Evolutionary conservation across 2,329 filamentous ascomycete species (phyloP), one percentile per base, ranked within the genome.

Genomic region (Lachnellula arida): DNA sequence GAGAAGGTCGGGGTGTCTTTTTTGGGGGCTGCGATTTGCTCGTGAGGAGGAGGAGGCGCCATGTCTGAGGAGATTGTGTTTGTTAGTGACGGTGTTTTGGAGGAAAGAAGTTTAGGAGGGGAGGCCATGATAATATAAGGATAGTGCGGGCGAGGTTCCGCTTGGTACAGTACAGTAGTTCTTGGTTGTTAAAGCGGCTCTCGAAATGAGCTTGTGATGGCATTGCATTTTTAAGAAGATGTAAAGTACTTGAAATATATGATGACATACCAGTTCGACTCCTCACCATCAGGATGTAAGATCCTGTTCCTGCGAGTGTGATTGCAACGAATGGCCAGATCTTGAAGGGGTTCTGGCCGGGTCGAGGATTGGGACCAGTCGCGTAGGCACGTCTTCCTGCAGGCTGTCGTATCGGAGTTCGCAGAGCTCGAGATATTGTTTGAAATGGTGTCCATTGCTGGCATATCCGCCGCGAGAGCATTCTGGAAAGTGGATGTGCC

Each of bases 1-100:
- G 83, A 86, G 81, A 96, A 97, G 68, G 84, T 84, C 4, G 92
- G 87, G 7, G 70, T 72, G 50, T 61, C 70, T 72, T 86, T 87
- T 60, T 76, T 71, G 32, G 80, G 78, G 61, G 77, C 74, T 58
- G 74, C 73, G 68, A 76, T 74, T 61, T 65, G 62, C 14, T 55
- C 48, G 34, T 57, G 60, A 15, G 56, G 57, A 50, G 72, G 28
- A 32, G 28, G 28, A 32, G 28, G 28, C 35, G 74, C 68, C 74
- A 76, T 78, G 43, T 75, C 73, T 70, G 65, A 19, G 28, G 35
- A 23, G 1, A 22, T 25, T 22, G 44, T 65, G 46, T 62, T 57
- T 57, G 48, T 32, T 34, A 53, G 55, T 34, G 40, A 49, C 47
- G 37, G 32, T 52, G 49, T 34, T 6, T 37, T 28, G 23, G 42